Percentiles rank a stretch among this genome's conserved stretches.
Conservation (phyloP, 139 green algal genomes). For the Tetradesmus obliquus region DNA sequence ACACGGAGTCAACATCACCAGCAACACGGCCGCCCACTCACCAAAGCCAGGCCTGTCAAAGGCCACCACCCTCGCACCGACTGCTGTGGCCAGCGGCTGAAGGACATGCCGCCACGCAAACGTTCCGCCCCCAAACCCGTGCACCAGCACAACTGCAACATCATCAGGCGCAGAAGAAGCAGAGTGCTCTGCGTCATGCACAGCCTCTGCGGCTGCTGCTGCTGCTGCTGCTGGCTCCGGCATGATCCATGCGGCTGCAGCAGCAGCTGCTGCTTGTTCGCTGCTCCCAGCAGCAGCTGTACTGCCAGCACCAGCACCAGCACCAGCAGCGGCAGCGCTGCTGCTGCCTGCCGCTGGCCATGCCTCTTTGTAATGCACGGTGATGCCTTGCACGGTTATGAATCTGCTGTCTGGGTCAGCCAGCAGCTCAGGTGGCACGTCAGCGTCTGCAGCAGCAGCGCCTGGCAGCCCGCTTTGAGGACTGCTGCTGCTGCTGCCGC, state of each 20-base stretch:
- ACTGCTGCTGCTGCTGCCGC: background rate
- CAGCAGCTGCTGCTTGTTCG: background rate
- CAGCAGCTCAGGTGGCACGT: slow-evolving; percentile 54
- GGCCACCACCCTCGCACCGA: slow-evolving; percentile 66
- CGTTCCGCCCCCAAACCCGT: slow-evolving; percentile 83
- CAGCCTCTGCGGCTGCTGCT: slow-evolving; percentile 35
- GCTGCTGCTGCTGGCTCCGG: background rate
- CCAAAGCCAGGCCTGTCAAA: slow-evolving; percentile 79
- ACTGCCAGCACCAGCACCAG: background rate
- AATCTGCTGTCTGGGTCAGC: slow-evolving; percentile 69
- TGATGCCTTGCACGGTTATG: slow-evolving; percentile 60
- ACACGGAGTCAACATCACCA: background rate
- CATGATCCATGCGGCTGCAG: background rate
- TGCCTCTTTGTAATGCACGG: slow-evolving; percentile 60
- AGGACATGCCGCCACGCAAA: slow-evolving; percentile 87
- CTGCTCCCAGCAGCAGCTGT: background rate
- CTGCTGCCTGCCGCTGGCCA: background rate
- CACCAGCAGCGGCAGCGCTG: background rate
- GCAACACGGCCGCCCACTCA: slow-evolving; percentile 26
- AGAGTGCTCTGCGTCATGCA: background rate
- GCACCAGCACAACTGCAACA: slow-evolving; percentile 74
- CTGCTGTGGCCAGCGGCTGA: slow-evolving; percentile 71
- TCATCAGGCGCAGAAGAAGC: background rate
- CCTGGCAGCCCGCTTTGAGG: background rate
- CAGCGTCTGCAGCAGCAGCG: background rate